Base-by-base conservation (phyloP, 2,329 filamentous ascomycete species). In the Cladosporium sp. region DNA sequence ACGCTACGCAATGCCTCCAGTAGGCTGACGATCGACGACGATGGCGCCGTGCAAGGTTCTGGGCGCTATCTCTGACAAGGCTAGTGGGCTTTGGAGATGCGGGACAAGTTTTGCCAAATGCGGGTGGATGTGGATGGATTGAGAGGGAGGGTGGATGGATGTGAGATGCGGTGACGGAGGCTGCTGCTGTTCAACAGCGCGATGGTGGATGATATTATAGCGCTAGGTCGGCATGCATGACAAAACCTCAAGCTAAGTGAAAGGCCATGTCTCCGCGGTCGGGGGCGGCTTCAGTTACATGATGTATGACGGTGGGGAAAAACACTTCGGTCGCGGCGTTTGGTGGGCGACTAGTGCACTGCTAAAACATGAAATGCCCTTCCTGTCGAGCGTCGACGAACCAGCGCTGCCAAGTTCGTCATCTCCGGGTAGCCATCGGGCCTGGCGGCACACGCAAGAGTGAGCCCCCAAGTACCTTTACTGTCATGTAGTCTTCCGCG, bases 1-100 rank as follows among this genome's bases (percentile, higher is more conserved):
- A 40, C 25, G 43, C 43, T 47, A 47, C 43, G 43, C 43, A 47
- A 47, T 47, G 43, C 43, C 19, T 25, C 36, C 22, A 38, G 35
- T 38, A 38, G 19, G 38, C 38, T 27, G 32, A 11, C 38, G 38
- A 40, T 40, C 38, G 38, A 40, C 38, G 19, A 27, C 25, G 45
- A 40, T 35, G 45, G 45, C 27, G 43, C 45, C 36, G 36, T n/a
- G 19, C 38, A 48, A 48, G 45, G 45, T 48, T 40, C 36, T 38
- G 43, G 32, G 45, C 45, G 45, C 45, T 39, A 47, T 25, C 30
- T 16, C 29, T 48, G 15, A 36, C 32, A 35, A n/a, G 32, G n/a
- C 32, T 35, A 35, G 32, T n/a, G 32, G 13, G n/a, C 43, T 22
- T 35, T 36, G 45, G 45, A 48, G 45, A 48, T 27, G 45, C 45